Percentiles rank a stretch among this genome's conserved stretches.
These are phyloP conservation scores for Botrytis deweyae DNA, from an alignment of 2,329 filamentous ascomycete species.

Conservation along the genomic window DNA sequence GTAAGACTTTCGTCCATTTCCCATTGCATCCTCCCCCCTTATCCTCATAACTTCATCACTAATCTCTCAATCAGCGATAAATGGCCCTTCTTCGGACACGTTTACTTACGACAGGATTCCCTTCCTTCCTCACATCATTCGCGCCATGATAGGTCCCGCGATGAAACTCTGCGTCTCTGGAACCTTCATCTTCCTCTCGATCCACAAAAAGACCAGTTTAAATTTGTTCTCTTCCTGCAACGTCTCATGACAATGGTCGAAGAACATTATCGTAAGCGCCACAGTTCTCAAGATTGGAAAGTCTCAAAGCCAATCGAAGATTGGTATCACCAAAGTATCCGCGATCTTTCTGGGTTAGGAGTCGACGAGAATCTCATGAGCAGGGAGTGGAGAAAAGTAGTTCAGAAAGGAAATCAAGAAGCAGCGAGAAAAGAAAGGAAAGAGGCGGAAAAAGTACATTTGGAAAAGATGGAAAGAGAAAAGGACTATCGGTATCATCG, in stretches of 20 bases:
- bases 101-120: neutral
- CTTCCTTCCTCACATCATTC: neutral
- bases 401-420: neutral
- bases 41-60: neutral
- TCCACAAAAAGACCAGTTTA: neutral
- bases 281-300: neutral
- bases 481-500: neutral
- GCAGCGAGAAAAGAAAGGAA: neutral
- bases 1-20: neutral
- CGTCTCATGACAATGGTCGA: neutral
- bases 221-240: conserved; percentile 3
- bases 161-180: neutral
- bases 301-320: neutral
- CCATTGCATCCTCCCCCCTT: neutral
- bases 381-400: neutral
- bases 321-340: conserved; percentile 2
- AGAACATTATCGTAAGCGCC: neutral
- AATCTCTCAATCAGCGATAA: neutral
- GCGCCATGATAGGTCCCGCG: neutral
- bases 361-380: neutral
- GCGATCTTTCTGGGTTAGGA: neutral
- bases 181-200: neutral
- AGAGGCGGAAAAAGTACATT: neutral
- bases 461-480: neutral
- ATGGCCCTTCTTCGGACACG: neutral